Evolutionary conservation across 371 early-diverging fungal genomes (phyloP), one percentile per base, ranked within the genome.

Genomic region (Lichtheimia corymbifera): DNA sequence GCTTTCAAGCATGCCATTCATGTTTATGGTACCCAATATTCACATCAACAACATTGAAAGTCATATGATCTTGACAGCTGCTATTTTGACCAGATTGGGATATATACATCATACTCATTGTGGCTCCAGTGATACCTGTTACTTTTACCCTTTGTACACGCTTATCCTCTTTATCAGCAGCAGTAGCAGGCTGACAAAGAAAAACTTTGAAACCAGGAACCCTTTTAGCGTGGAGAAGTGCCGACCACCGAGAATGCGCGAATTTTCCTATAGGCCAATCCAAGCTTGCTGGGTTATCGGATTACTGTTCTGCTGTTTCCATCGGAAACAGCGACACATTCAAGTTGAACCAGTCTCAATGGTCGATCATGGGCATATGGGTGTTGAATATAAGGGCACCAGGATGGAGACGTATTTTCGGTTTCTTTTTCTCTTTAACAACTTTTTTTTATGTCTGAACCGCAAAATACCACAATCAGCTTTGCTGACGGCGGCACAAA

Each of bases 381-480:
- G 41, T 18, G 18, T 18, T 7, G 5, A 40, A 54, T 40, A 54
- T 40, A 54, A 41, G 20, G 54, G 20, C 15, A 40, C 3, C 28
- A 0, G 4, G 14, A 27, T 11, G 7, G 15, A 20, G 28, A 52
- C 14, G 6, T 27, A 15, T 28, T 4, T 4, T 41, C 1, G 14
- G 18, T 54, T 41, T 6, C 7, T 41, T 40, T n/a, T 54, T 35
- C 41, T 12, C n/a, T 25, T 52, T 52, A 17, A 51, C 25, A 51
- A 11, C 4, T 9, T 30, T 40, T 15, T 41, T 25, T 54, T 9
- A 22, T 22, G 13, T 41, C 41, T 20, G 17, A 56, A n/a, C 57
- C 35, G 14, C 65, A 53, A 28, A 51, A 25, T 15, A 51, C 57
- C 22, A 63, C 67, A 18, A 67, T 67, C 50, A 67, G 49, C 47